Conservation (phyloP, 192 early-diverging fungal genomes). For the Coemansia sp. region DNA sequence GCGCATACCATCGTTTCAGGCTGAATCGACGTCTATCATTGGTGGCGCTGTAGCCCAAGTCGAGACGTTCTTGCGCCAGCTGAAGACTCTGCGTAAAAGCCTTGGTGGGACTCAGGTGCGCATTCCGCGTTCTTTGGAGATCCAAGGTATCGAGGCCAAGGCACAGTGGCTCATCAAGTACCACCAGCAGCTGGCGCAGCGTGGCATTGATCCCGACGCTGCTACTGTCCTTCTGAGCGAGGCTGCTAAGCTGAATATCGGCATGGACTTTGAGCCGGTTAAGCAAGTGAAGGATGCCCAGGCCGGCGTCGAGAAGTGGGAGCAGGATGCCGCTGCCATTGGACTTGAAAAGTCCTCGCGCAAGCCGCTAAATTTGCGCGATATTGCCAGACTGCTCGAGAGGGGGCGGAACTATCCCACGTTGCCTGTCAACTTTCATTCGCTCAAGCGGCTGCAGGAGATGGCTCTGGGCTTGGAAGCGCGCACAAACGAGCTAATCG, state of each 20-base stretch:
- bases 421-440: slow-evolving; percentile 18
- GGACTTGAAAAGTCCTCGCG: slow-evolving; percentile 1
- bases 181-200: slow-evolving; percentile 7
- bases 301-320: slow-evolving; percentile 17
- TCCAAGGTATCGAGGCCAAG: slow-evolving; percentile 1
- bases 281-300: slow-evolving; percentile 4
- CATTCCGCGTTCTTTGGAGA: not conserved
- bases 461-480: slow-evolving; percentile 37
- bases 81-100: not conserved
- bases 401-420: slow-evolving; percentile 35
- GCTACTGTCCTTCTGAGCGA: slow-evolving; percentile 3
- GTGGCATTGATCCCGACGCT: not conserved
- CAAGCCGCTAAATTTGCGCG: slow-evolving; percentile 15
- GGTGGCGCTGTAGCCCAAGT: not conserved
- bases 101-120: not conserved
- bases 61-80: not conserved
- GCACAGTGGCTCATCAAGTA: slow-evolving; percentile 13
- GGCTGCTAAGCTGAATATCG: slow-evolving; percentile 7
- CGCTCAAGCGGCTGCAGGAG: slow-evolving; percentile 24
- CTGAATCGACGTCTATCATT: not conserved
- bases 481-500: slow-evolving; percentile 23
- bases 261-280: slow-evolving; percentile 2
- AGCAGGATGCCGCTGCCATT: slow-evolving; percentile 7
- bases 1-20: not conserved
- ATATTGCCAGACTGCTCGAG: slow-evolving; percentile 34